Evolutionary conservation across 2,329 filamentous ascomycete species (phyloP).

Genomic region (Coniochaeta prunicola): DNA sequence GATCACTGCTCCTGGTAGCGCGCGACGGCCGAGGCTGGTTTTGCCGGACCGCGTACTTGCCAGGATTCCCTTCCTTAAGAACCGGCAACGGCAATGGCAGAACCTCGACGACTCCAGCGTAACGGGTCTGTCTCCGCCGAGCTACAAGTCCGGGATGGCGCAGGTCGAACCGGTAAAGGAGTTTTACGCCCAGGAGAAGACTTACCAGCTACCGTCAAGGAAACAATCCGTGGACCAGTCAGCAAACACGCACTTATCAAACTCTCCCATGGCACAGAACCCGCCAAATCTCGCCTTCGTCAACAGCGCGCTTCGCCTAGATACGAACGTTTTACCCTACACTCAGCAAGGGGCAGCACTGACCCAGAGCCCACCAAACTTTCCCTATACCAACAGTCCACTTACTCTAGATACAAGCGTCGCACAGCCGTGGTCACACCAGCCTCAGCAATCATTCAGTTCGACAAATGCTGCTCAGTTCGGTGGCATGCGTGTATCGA

Average conservation of each 20-base stretch:
- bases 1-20: slow-evolving; percentile 3
- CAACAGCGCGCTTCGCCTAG: neutral
- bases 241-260: neutral
- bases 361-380: neutral
- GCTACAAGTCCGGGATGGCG: slow-evolving; percentile 10
- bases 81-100: slow-evolving; percentile 16
- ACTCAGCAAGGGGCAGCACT: neutral
- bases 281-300: neutral
- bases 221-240: neutral
- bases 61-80: slow-evolving; percentile 27
- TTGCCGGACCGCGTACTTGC: slow-evolving; percentile 15
- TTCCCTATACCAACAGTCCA: neutral
- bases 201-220: slow-evolving; percentile 6
- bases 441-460: slow-evolving; percentile 17
- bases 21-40: slow-evolving; percentile 6
- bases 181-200: slow-evolving; percentile 14
- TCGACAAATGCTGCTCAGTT: slow-evolving; percentile 19
- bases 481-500: slow-evolving; percentile 9
- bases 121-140: slow-evolving; percentile 10
- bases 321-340: neutral
- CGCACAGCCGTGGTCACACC: slow-evolving; percentile 9
- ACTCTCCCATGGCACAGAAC: neutral
- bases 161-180: slow-evolving; percentile 6
- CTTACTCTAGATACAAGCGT: neutral
- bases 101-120: slow-evolving; percentile 18